These are phyloP conservation scores for Cadophora sp. DNA, from an alignment of 2,329 filamentous ascomycete species.

Conservation along the genomic window DNA sequence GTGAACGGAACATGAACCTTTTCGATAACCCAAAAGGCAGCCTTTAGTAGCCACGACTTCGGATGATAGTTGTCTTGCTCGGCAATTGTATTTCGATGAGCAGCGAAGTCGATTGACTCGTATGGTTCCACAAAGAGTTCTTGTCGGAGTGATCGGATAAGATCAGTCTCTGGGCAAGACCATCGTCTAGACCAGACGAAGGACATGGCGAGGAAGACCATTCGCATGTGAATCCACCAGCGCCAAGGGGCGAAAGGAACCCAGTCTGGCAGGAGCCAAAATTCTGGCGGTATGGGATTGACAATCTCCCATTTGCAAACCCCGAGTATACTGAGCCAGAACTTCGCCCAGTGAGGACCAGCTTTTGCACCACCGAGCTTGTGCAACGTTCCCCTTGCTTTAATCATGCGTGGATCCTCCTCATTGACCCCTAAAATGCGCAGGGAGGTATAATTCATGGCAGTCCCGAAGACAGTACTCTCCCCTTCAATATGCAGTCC, in stretches of 20 bases:
- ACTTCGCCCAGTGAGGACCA: constrained; percentile 95
- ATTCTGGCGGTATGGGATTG: constrained; percentile 90
- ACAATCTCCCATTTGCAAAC: constrained; percentile 90
- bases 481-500: constrained; percentile 94
- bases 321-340: constrained; percentile 87
- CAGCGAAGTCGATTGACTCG: constrained; percentile 77
- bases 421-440: constrained; percentile 83
- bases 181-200: constrained; percentile 87
- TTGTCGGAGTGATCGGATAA: constrained; percentile 75
- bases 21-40: constrained; percentile 78
- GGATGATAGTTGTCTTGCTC: constrained; percentile 89
- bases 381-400: constrained; percentile 82
- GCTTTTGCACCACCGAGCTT: constrained; percentile 84
- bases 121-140: constrained; percentile 86
- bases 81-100: constrained; percentile 83
- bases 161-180: constrained; percentile 75
- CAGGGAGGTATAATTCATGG: constrained; percentile 84
- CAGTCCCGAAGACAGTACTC: constrained; percentile 88
- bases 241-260: constrained; percentile 88
- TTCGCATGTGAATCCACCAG: constrained; percentile 99
- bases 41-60: constrained; percentile 83
- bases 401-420: constrained; percentile 85
- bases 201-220: constrained; percentile 92
- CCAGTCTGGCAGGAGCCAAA: constrained; percentile 95
- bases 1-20: constrained; percentile 83